These are phyloP conservation scores for Henckelia pumila DNA, from an alignment of 257 asterid species.

Conservation along the genomic window DNA sequence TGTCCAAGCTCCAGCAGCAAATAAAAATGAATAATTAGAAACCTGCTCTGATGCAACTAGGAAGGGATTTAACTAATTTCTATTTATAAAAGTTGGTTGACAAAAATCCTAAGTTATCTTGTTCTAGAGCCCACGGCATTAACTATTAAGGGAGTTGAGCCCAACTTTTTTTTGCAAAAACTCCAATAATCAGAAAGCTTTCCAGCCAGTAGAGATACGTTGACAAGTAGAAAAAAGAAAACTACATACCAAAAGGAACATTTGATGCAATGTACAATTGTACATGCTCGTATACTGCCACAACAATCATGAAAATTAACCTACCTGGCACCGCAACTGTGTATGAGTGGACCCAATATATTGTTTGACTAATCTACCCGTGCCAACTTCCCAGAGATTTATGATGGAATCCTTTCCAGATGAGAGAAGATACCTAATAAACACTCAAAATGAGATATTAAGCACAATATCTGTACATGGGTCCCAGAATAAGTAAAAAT, in stretches of 20 bases:
- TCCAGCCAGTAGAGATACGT: too few relatives aligned
- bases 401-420: slow-evolving; percentile 76
- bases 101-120: too few relatives aligned
- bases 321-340: slow-evolving; percentile 72
- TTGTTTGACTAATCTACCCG: slow-evolving; percentile 68
- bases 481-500: slow-evolving; percentile 17
- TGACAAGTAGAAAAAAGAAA: neutral
- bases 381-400: slow-evolving; percentile 82
- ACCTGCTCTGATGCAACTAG: neutral
- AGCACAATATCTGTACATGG: slow-evolving; percentile 12
- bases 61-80: neutral
- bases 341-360: slow-evolving; percentile 62
- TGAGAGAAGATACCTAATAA: slow-evolving; percentile 65
- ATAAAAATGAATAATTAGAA: too few relatives aligned
- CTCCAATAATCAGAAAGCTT: too few relatives aligned
- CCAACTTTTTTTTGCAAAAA: too few relatives aligned
- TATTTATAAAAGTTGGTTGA: neutral
- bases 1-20: neutral
- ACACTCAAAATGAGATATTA: slow-evolving; percentile 31
- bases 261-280: slow-evolving; percentile 1
- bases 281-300: slow-evolving; percentile 16
- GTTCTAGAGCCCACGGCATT: neutral
- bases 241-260: neutral
- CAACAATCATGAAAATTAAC: slow-evolving; percentile 8
- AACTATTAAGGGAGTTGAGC: too few relatives aligned